These are phyloP conservation scores for Clarireedia hainanense DNA, from an alignment of 2,329 filamentous ascomycete genomes.

Conservation along the genomic window DNA sequence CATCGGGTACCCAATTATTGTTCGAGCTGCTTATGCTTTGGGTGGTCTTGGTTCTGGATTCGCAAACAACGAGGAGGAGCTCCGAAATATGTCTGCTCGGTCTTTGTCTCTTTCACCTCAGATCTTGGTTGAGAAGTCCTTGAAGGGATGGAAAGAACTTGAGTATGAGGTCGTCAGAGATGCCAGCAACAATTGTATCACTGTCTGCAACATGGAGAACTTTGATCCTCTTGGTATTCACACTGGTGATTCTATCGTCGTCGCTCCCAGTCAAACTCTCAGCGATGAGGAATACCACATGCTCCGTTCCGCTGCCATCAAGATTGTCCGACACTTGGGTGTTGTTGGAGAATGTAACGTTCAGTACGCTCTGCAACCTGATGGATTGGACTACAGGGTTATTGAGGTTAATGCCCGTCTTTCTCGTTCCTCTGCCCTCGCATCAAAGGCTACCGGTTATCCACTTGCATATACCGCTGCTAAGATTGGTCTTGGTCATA, in stretches of 20 bases:
- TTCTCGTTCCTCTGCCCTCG: constrained; percentile 91
- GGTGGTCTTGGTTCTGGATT: constrained; percentile 96
- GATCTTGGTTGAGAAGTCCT: constrained; percentile 94
- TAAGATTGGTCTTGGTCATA: constrained; percentile 96
- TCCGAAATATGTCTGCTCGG: constrained; percentile 85
- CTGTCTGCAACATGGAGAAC: constrained; percentile 98
- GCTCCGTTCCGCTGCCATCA: constrained; percentile 94
- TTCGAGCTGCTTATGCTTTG: constrained; percentile 91
- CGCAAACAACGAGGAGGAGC: constrained; percentile 86
- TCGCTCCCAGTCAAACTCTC: constrained; percentile 92
- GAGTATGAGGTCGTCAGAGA: constrained; percentile 98
- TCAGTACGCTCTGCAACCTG: constrained; percentile 92
- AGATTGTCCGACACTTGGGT: constrained; percentile 93
- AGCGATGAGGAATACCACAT: constrained; percentile 99
- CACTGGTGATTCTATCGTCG: constrained; percentile 97
- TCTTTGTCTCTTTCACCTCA: constrained; percentile 92
- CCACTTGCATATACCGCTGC: constrained; percentile 95
- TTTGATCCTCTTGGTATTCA: constrained; percentile 97
- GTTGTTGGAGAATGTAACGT: constrained; percentile 99
- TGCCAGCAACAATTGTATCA: constrained; percentile 97
- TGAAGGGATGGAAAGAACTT: constrained; percentile 99
- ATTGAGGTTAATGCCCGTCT: constrained; percentile 99
- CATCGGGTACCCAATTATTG: constrained; percentile 95
- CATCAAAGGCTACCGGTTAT: constrained; percentile 97
- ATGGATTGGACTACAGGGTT: constrained; percentile 94